Conservation (phyloP, 176 grass and related monocot genomes). For the Melocanna baccifera region DNA sequence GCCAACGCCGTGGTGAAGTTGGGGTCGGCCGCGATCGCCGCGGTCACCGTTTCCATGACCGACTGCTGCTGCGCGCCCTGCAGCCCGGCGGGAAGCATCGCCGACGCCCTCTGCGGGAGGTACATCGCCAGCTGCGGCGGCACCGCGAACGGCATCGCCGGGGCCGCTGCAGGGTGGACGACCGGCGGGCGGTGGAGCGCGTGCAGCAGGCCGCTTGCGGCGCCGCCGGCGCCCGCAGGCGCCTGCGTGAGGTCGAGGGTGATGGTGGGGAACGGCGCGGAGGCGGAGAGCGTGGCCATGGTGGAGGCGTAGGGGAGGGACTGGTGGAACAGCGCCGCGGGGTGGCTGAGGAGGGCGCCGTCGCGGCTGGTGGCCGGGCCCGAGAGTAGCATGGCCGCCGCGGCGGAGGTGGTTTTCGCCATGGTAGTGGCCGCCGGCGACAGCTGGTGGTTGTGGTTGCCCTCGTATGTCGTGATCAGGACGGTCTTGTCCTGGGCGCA, state of each 20-base stretch:
- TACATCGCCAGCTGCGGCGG: constrained; percentile 41
- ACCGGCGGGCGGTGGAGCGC: constrained; percentile 21
- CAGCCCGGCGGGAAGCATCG: background rate
- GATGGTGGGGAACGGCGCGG: constrained; percentile 81
- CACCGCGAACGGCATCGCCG: constrained; percentile 12
- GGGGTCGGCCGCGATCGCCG: constrained; percentile 67
- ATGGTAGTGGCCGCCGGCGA: constrained; percentile 73
- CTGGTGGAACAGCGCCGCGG: constrained; percentile 53
- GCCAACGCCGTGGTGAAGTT: constrained; percentile 76
- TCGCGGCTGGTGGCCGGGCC: constrained; percentile 60
- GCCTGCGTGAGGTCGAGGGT: constrained; percentile 77
- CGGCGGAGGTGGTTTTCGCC: constrained; percentile 73
- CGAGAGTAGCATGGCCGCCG: constrained; percentile 82
- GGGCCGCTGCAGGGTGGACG: background rate
- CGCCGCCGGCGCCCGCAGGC: background rate
- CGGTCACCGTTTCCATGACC: constrained; percentile 60
- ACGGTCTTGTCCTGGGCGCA: constrained; percentile 76
- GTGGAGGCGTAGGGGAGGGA: constrained; percentile 68
- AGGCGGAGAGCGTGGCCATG: constrained; percentile 79
- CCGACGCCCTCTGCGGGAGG: constrained; percentile 32
- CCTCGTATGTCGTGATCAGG: constrained; percentile 80
- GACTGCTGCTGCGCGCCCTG: constrained; percentile 30
- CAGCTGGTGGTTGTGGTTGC: constrained; percentile 79
- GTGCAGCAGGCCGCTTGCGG: constrained; percentile 21
- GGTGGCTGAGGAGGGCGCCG: constrained; percentile 45